A percentile compares a stretch with the other conserved stretches of the same genome.
These are phyloP conservation scores for Apiosordaria backusii DNA, from an alignment of 495 filamentous ascomycete species.

Conservation along the genomic window DNA sequence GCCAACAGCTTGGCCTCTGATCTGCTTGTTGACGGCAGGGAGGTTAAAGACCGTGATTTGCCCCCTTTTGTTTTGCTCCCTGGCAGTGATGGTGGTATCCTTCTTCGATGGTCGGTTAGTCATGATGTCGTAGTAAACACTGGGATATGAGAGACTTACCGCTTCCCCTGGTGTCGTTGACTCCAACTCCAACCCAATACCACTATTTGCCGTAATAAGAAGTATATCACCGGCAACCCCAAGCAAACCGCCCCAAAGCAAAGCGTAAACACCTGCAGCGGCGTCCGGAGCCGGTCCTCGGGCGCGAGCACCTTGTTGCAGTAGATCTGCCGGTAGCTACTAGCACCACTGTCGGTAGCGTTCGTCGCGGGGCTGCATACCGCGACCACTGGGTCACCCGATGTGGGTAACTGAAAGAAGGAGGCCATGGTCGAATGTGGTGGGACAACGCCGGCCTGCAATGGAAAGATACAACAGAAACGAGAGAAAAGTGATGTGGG, in stretches of 20 bases:
- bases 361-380: conserved; percentile 13
- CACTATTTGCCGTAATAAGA: background rate
- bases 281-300: conserved; percentile 16
- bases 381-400: conserved; percentile 27
- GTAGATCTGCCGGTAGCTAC: conserved; percentile 19
- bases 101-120: background rate
- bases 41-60: background rate
- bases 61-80: background rate
- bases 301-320: conserved; percentile 24
- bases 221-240: conserved; percentile 12
- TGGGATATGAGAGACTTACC: background rate
- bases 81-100: background rate
- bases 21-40: background rate
- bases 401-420: conserved; percentile 24
- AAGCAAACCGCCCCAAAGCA: conserved; percentile 16
- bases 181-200: background rate
- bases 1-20: background rate
- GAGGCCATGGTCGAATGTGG: conserved; percentile 22
- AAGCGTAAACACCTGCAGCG: conserved; percentile 22
- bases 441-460: background rate
- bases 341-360: background rate
- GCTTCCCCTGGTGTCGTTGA: background rate
- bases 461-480: background rate
- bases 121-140: background rate
- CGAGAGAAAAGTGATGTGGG: conserved; percentile 1